phyloP scores from a whole-genome alignment of 148 eudicot genomes.

The Vaccinium myrtillus region DNA sequence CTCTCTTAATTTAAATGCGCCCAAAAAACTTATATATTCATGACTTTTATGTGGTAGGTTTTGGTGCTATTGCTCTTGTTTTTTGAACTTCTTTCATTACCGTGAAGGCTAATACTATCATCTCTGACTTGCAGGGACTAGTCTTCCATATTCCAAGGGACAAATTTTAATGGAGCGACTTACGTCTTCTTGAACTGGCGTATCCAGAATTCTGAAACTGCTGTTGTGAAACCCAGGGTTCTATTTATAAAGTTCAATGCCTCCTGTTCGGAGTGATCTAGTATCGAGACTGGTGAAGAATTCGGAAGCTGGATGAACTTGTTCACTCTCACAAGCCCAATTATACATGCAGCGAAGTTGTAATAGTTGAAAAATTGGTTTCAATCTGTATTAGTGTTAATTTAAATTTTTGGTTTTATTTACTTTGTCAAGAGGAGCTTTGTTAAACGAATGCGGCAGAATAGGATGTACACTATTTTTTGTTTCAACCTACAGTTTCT shows the following conservation, averaged over 20 bases:
- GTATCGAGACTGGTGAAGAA: neutral
- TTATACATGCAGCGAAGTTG: neutral
- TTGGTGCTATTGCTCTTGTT: neutral
- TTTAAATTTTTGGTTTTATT: neutral
- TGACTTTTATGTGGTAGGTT: neutral
- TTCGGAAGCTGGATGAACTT: neutral
- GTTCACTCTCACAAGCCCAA: neutral
- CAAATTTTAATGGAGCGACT: neutral
- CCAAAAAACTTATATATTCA: neutral
- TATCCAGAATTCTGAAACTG: neutral
- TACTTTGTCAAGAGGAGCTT: neutral
- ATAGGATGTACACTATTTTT: neutral
- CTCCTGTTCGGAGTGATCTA: neutral
- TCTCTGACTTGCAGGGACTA: slow-evolving; percentile 25
- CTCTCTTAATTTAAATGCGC: too few relatives aligned
- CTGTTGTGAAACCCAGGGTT: neutral
- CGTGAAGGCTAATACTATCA: slow-evolving; percentile 5
- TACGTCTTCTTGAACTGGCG: neutral
- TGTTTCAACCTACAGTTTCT: too few relatives aligned
- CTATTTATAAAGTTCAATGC: neutral
- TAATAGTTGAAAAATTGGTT: neutral
- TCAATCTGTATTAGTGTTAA: neutral
- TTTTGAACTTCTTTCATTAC: neutral
- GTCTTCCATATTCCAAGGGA: neutral
- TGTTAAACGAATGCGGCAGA: neutral